Evolutionary conservation across 345 rosid species (phyloP).

Genomic region (Hibiscus trionum): DNA sequence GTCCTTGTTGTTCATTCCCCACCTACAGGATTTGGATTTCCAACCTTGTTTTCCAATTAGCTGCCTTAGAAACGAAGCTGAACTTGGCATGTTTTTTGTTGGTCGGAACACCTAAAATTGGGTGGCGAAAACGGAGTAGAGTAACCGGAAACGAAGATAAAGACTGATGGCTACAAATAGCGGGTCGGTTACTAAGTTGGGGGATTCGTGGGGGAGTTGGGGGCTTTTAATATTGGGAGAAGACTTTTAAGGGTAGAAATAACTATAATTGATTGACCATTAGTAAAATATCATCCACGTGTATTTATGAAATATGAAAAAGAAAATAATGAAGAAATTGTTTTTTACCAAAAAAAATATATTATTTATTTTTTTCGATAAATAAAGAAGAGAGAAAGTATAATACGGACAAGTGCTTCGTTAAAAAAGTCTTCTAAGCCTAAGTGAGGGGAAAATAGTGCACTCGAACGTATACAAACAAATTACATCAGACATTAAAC

Average conservation of each 20-base stretch:
- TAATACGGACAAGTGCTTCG: no score
- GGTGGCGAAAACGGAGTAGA: background rate
- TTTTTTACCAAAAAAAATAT: no score
- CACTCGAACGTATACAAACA: no score
- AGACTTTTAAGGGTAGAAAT: background rate
- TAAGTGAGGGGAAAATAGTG: no score
- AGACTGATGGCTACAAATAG: background rate
- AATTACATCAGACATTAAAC: no score
- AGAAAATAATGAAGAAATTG: no score
- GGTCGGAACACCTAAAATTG: background rate
- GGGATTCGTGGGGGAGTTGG: background rate
- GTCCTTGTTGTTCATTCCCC: slow-evolving; percentile 26
- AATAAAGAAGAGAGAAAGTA: no score
- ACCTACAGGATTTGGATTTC: slow-evolving; percentile 52
- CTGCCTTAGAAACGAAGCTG: slow-evolving; percentile 53
- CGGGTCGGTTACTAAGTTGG: background rate
- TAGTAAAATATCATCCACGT: no score
- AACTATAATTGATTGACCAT: no score
- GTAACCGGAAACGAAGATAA: background rate
- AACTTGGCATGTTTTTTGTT: slow-evolving; percentile 20
- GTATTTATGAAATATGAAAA: no score
- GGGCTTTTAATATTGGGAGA: background rate
- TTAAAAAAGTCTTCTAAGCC: no score
- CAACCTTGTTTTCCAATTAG: slow-evolving; percentile 46
- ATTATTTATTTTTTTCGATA: no score